A percentile compares a stretch with the other conserved stretches of the same genome.
These are phyloP conservation scores for Mycogone perniciosa DNA, from an alignment of 2,329 filamentous ascomycete species.

Conservation along the genomic window DNA sequence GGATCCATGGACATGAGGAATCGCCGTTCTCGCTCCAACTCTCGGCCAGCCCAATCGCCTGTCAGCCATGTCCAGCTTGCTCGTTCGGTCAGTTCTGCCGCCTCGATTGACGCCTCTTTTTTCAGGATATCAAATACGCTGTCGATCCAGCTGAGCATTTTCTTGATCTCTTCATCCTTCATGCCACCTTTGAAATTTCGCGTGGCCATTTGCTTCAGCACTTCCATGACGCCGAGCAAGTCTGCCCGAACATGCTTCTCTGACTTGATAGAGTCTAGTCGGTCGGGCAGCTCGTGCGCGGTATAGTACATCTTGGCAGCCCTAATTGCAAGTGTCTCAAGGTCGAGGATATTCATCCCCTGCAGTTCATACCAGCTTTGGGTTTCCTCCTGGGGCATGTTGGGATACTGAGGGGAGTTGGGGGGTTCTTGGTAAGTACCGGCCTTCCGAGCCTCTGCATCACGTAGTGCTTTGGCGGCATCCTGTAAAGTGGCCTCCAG, in stretches of 20 bases:
- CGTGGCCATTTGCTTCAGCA: conserved; percentile 84
- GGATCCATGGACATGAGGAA: conserved; percentile 74
- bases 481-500: conserved; percentile 63
- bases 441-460: conserved; percentile 40
- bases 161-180: conserved; percentile 67
- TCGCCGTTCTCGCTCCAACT: conserved; percentile 71
- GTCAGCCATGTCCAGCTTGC: conserved; percentile 74
- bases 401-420: conserved; percentile 27
- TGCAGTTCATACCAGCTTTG: conserved; percentile 80
- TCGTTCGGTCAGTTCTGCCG: conserved; percentile 62
- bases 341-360: conserved; percentile 85
- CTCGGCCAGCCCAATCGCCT: conserved; percentile 67
- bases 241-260: conserved; percentile 82
- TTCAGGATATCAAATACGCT: conserved; percentile 71
- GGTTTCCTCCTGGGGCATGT: conserved; percentile 40
- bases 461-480: conserved; percentile 60
- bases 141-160: conserved; percentile 72
- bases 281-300: conserved; percentile 78
- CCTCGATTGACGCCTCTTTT: conserved; percentile 71
- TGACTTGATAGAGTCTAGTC: conserved; percentile 77
- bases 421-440: conserved; percentile 23
- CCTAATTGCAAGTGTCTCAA: conserved; percentile 90
- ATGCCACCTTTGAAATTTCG: conserved; percentile 82
- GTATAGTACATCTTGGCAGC: conserved; percentile 97
- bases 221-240: conserved; percentile 78